These are phyloP conservation scores for Schizophyllum amplum DNA, from an alignment of 1,284 basidiomycete species.

Conservation along the genomic window DNA sequence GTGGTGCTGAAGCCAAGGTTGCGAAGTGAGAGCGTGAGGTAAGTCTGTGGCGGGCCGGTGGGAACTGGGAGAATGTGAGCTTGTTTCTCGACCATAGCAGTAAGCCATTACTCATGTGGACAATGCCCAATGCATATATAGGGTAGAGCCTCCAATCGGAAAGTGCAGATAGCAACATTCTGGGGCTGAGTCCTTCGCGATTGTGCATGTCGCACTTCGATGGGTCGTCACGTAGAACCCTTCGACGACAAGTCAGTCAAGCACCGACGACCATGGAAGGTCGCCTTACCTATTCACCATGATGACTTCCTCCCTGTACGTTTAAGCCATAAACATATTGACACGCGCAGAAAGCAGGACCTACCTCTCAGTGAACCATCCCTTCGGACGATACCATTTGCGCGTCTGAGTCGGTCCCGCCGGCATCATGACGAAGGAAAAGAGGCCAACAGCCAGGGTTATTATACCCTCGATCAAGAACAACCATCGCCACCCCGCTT, in stretches of 20 bases:
- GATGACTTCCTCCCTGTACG: constrained; percentile 41
- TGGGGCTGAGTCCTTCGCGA: constrained; percentile 41
- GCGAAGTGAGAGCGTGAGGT: constrained; percentile 45
- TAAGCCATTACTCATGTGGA: constrained; percentile 39
- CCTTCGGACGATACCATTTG: constrained; percentile 52
- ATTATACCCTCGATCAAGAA: constrained; percentile 52
- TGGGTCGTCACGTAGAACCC: constrained; percentile 50
- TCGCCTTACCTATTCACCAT: constrained; percentile 42
- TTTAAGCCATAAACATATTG: not conserved
- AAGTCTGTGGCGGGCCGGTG: constrained; percentile 37
- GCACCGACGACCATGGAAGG: not conserved
- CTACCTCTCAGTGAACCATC: constrained; percentile 39
- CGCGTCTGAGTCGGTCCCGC: constrained; percentile 63
- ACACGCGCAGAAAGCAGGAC: constrained; percentile 3
- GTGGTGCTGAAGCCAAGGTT: constrained; percentile 46
- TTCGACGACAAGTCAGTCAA: constrained; percentile 9
- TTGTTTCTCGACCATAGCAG: too few relatives aligned
- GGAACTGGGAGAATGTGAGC: constrained; percentile 28
- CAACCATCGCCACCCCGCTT: constrained; percentile 51
- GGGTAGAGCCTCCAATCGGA: constrained; percentile 52
- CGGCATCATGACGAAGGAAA: constrained; percentile 61
- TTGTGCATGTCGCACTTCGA: constrained; percentile 60
- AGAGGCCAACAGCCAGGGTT: constrained; percentile 46
- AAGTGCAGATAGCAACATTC: constrained; percentile 37
- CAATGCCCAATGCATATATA: constrained; percentile 38